Percentiles rank a stretch among this genome's conserved stretches.
phyloP scores from a whole-genome alignment of 208 protist species.

The Angomonas ambiguus region DNA sequence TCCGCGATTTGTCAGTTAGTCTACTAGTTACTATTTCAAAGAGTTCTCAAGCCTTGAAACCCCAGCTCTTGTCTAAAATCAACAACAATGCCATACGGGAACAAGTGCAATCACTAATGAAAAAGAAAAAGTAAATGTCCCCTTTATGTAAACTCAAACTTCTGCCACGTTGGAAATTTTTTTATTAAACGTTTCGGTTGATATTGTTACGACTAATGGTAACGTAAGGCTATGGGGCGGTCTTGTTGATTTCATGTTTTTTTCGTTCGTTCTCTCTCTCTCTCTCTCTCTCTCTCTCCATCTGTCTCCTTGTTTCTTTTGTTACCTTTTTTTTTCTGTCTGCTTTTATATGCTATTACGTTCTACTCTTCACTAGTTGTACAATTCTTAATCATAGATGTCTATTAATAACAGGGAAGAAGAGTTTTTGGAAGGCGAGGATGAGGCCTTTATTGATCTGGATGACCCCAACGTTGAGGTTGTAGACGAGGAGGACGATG shows the following conservation, averaged over 20 bases:
- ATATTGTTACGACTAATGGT: too few species aligned
- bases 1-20: conserved; percentile 63
- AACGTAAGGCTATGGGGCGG: too few species aligned
- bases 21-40: conserved; percentile 29
- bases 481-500: conserved; percentile 28
- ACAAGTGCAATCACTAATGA: conserved; percentile 14
- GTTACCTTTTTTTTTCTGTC: background rate
- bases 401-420: conserved; percentile 1
- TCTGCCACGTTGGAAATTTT: too few species aligned
- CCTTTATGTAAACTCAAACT: background rate
- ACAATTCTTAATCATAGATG: too few species aligned
- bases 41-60: conserved; percentile 29
- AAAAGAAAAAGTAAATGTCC: background rate
- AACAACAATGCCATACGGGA: conserved; percentile 63
- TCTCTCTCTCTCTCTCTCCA: background rate
- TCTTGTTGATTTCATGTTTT: background rate
- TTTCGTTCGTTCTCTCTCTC: background rate
- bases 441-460: conserved; percentile 80
- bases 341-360: background rate
- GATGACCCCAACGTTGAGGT: conserved; percentile 79
- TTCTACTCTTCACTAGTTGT: background rate
- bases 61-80: conserved; percentile 47
- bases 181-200: too few species aligned
- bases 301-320: background rate
- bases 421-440: conserved; percentile 42